These are phyloP conservation scores for Lactarius psammicola DNA, from an alignment of 768 basidiomycete genomes.

Conservation along the genomic window DNA sequence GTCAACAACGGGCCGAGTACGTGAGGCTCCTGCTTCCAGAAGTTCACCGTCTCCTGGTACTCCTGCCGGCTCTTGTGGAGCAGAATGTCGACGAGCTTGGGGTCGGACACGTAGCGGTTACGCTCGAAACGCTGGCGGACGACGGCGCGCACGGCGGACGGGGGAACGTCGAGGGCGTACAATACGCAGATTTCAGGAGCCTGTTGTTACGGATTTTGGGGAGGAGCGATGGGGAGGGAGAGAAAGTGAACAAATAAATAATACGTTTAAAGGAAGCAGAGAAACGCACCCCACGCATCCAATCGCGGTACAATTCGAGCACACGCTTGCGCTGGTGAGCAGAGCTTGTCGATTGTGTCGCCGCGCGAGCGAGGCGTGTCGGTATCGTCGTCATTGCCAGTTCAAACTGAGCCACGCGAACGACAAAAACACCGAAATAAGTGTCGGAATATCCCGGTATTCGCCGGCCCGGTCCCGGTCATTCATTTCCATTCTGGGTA, in stretches of 20 bases:
- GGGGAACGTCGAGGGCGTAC: slow-evolving; percentile 80
- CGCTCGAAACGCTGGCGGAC: slow-evolving; percentile 86
- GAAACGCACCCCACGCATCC: slow-evolving; percentile 83
- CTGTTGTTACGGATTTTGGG: slow-evolving; percentile 40
- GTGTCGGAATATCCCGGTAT: not conserved
- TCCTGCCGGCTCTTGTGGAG: slow-evolving; percentile 83
- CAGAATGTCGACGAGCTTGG: slow-evolving; percentile 80
- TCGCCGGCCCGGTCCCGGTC: not conserved
- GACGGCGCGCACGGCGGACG: slow-evolving; percentile 72
- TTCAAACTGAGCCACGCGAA: not conserved
- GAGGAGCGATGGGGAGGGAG: not conserved
- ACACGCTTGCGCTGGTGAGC: slow-evolving; percentile 67
- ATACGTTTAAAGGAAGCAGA: slow-evolving; percentile 4
- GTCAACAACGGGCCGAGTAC: slow-evolving; percentile 65
- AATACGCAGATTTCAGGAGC: slow-evolving; percentile 87
- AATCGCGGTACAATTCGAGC: slow-evolving; percentile 82
- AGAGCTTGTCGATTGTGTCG: slow-evolving; percentile 55
- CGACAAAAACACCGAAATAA: no score
- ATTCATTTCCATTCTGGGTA: no score
- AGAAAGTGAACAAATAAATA: not conserved
- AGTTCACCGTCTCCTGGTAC: slow-evolving; percentile 92
- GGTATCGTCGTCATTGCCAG: slow-evolving; percentile 79
- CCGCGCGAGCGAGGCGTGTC: slow-evolving; percentile 73
- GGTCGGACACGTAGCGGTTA: slow-evolving; percentile 79
- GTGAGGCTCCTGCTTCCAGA: slow-evolving; percentile 88